A percentile compares a stretch with the other conserved stretches of the same genome.
These are phyloP conservation scores for Torrubiella hemipterigena DNA, from an alignment of 2,329 filamentous ascomycete species.

Conservation along the genomic window DNA sequence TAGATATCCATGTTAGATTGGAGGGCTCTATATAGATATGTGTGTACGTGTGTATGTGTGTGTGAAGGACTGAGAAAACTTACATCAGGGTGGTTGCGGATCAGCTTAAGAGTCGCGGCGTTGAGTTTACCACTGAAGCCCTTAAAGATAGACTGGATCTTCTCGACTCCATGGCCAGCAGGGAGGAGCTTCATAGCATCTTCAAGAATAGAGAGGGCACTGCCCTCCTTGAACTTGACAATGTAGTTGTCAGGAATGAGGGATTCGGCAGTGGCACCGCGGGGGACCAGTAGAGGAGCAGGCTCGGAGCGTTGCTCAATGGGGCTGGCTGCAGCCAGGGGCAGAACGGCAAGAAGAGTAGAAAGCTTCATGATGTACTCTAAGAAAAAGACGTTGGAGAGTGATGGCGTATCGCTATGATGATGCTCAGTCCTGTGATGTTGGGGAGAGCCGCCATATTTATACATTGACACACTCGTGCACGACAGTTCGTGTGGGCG, in stretches of 20 bases:
- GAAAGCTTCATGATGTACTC: no score
- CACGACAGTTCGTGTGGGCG: no score
- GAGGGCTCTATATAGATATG: no score
- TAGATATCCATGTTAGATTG: not conserved
- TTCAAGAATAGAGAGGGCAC: constrained; percentile 5
- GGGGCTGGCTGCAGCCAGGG: constrained; percentile 3
- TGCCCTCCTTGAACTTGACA: constrained; percentile 11
- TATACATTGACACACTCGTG: no score
- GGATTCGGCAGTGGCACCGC: no score
- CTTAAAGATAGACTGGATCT: constrained; percentile 8
- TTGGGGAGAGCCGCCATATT: no score
- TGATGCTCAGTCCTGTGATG: no score
- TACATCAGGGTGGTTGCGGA: constrained; percentile 8
- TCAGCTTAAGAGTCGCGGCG: constrained; percentile 3
- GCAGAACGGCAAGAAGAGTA: constrained; percentile 1
- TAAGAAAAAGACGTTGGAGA: no score
- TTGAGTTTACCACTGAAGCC: constrained; percentile 9
- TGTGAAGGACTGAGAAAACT: not conserved
- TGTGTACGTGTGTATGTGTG: not conserved
- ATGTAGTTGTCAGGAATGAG: constrained; percentile 11
- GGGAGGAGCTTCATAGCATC: constrained; percentile 6
- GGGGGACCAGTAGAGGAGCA: no score
- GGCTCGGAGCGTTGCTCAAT: not conserved
- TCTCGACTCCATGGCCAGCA: constrained; percentile 6
- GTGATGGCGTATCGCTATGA: no score